Evolutionary conservation across 441 rosid genomes (phyloP).

Genomic region (Pelargonium fulgidum): DNA sequence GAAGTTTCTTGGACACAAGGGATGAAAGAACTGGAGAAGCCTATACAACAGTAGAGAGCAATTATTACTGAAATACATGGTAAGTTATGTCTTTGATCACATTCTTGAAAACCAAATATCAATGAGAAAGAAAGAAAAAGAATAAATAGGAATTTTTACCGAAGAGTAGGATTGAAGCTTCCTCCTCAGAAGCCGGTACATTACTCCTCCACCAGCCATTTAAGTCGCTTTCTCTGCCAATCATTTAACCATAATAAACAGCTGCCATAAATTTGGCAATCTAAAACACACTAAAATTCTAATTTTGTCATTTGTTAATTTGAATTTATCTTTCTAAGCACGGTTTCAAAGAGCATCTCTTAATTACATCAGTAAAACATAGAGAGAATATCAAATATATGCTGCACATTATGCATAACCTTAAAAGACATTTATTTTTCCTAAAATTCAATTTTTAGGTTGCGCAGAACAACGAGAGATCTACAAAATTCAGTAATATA

Average conservation of each 20-base stretch:
- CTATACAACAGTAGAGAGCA: slow-evolving; percentile 32
- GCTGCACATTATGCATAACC: too few species aligned
- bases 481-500: background rate
- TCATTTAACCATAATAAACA: slow-evolving; percentile 15
- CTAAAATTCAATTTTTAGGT: too few species aligned
- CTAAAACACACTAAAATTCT: background rate
- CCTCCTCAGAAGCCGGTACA: slow-evolving; percentile 85
- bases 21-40: slow-evolving; percentile 47
- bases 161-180: slow-evolving; percentile 59
- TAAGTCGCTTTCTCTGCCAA: slow-evolving; percentile 31
- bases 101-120: background rate
- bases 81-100: too few species aligned
- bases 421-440: too few species aligned
- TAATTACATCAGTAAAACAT: too few species aligned
- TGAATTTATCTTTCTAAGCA: too few species aligned
- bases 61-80: background rate
- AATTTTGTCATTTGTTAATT: too few species aligned
- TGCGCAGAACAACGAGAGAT: too few species aligned
- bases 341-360: too few species aligned
- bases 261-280: background rate
- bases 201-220: slow-evolving; percentile 91
- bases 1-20: slow-evolving; percentile 55
- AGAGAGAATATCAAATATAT: too few species aligned
- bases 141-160: slow-evolving; percentile 32
- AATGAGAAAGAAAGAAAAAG: too few species aligned